A percentile compares a stretch with the other conserved stretches of the same genome.
These are phyloP conservation scores for Beverwykella pulmonaria DNA, from an alignment of 495 filamentous ascomycete genomes.

Conservation along the genomic window DNA sequence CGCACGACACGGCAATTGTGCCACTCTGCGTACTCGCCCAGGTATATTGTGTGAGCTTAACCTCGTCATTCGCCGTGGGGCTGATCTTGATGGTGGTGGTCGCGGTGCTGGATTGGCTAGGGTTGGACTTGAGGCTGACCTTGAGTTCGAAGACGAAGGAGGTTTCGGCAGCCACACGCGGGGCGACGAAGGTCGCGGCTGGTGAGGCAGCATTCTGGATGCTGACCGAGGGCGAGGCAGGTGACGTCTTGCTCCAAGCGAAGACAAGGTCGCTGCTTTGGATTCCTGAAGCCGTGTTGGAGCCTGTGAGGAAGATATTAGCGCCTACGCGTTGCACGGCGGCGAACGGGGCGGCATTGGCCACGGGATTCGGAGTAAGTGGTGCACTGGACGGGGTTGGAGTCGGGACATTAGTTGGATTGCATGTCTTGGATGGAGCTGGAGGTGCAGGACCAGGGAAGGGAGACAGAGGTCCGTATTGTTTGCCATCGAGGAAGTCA, in stretches of 20 bases:
- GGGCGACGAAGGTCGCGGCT: conserved; percentile 24
- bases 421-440: conserved; percentile 16
- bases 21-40: conserved; percentile 20
- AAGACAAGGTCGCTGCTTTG: conserved; percentile 19
- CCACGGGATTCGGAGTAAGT: conserved; percentile 2
- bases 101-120: conserved; percentile 12
- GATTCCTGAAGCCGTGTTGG: conserved; percentile 26
- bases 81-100: conserved; percentile 23
- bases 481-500: conserved; percentile 35
- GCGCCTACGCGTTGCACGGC: conserved; percentile 16
- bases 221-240: conserved; percentile 15
- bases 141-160: conserved; percentile 21
- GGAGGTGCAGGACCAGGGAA: conserved; percentile 39
- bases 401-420: not conserved
- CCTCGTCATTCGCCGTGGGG: conserved; percentile 18
- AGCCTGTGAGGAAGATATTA: conserved; percentile 18
- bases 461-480: conserved; percentile 39
- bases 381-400: not conserved
- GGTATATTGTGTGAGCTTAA: conserved; percentile 25
- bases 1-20: conserved; percentile 32
- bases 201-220: conserved; percentile 19
- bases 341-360: conserved; percentile 1
- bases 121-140: conserved; percentile 20
- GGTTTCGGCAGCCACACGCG: conserved; percentile 17
- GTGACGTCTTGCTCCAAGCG: conserved; percentile 26